Conservation (phyloP, 2,329 filamentous ascomycete species). For the Sclerotinia minor region DNA sequence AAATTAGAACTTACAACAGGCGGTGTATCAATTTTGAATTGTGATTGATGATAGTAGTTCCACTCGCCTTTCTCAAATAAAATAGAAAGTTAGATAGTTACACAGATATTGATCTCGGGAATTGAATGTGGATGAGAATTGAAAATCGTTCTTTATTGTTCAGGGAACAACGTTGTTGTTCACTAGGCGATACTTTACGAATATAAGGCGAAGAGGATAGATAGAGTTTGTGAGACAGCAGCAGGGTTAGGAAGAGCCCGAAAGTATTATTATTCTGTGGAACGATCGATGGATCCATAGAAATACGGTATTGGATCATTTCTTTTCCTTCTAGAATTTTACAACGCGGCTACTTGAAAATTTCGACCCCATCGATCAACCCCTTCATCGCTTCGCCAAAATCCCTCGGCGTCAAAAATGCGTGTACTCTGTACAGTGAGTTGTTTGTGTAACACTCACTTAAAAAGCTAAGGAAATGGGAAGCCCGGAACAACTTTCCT, state of each 20-base stretch:
- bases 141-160: conserved; percentile 11
- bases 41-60: not conserved
- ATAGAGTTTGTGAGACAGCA: not conserved
- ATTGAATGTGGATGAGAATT: conserved; percentile 3
- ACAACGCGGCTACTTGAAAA: not conserved
- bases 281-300: not conserved
- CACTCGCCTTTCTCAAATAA: not conserved
- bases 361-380: not conserved
- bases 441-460: not conserved
- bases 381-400: conserved; percentile 17
- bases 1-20: conserved; percentile 10
- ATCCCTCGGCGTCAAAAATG: conserved; percentile 8
- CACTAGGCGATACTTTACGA: not conserved
- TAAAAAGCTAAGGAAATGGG: not conserved
- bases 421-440: not conserved
- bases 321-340: conserved; percentile 7
- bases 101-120: conserved; percentile 10
- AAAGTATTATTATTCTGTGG: not conserved
- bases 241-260: not conserved
- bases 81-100: conserved; percentile 7
- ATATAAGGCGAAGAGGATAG: conserved; percentile 5
- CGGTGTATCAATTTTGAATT: conserved; percentile 19
- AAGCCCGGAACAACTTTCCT: conserved; percentile 13
- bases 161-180: conserved; percentile 23
- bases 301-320: not conserved